These are phyloP conservation scores for Oemleria cerasiformis DNA, from an alignment of 306 rosid species.

Conservation along the genomic window DNA sequence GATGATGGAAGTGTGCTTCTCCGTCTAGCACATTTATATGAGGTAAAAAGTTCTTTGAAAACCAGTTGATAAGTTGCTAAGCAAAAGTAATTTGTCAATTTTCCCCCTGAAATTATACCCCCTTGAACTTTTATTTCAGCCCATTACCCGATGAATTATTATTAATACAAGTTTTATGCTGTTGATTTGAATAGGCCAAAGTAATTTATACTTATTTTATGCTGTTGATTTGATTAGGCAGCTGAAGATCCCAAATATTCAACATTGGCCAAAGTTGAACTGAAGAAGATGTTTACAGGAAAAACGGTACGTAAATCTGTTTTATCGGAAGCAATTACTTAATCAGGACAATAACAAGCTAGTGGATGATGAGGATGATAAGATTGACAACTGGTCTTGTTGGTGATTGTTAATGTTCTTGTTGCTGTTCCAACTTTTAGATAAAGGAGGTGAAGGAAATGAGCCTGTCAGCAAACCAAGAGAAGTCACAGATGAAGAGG, in stretches of 20 bases:
- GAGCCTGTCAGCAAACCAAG: conserved; percentile 76
- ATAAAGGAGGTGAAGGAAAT: conserved; percentile 53
- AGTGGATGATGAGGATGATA: not conserved
- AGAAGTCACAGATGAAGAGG: conserved; percentile 57
- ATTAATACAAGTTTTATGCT: too few relatives aligned
- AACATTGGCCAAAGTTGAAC: conserved; percentile 55
- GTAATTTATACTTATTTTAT: conserved; percentile 7
- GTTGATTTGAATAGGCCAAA: too few relatives aligned
- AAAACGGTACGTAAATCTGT: conserved; percentile 45
- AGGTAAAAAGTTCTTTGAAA: conserved; percentile 37
- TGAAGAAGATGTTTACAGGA: conserved; percentile 61
- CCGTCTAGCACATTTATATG: conserved; percentile 87
- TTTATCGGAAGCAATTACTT: not conserved
- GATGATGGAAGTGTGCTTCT: conserved; percentile 65
- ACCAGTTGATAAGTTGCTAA: too few relatives aligned
- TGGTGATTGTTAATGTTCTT: not conserved
- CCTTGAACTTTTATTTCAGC: too few relatives aligned
- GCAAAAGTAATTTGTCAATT: too few relatives aligned
- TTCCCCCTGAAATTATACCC: too few relatives aligned
- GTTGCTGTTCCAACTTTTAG: conserved; percentile 33
- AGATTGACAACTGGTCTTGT: not conserved
- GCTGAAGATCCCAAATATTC: conserved; percentile 68
- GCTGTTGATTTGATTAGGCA: conserved; percentile 34
- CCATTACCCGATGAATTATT: too few relatives aligned
- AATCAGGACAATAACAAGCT: too few relatives aligned